Evolutionary conservation across 73 alveolate species (phyloP).

Genomic region (Paramecium caudatum): DNA sequence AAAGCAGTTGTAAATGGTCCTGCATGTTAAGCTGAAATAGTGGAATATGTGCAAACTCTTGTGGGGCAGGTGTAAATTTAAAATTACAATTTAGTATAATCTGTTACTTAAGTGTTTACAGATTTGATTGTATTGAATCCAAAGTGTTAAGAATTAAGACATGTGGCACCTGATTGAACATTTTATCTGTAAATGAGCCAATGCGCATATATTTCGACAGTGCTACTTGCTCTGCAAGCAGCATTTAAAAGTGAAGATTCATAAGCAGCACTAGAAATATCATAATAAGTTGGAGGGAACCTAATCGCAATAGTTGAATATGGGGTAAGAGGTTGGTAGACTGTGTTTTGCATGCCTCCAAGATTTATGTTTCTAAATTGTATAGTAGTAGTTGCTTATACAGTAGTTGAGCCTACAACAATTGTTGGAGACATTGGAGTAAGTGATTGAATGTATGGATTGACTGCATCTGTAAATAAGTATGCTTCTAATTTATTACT

Average conservation of each 20-base stretch:
- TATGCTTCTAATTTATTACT: slow-evolving; percentile 45
- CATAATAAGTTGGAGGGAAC: slow-evolving; percentile 29
- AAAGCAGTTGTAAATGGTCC: not conserved
- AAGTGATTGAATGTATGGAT: not conserved
- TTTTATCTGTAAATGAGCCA: not conserved
- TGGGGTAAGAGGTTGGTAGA: not conserved
- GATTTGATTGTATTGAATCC: not conserved
- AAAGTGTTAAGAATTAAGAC: not conserved
- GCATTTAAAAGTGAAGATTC: not conserved
- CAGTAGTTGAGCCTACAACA: not conserved
- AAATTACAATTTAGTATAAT: not conserved
- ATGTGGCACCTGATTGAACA: not conserved
- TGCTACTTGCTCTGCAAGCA: not conserved
- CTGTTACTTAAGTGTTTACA: not conserved
- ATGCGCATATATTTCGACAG: not conserved
- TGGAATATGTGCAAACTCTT: not conserved
- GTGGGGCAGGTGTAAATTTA: not conserved
- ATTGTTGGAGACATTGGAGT: slow-evolving; percentile 10
- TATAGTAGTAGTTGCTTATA: not conserved
- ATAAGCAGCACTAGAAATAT: not conserved
- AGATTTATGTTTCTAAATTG: slow-evolving; percentile 3
- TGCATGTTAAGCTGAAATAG: not conserved
- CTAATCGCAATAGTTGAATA: not conserved
- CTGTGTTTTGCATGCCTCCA: no score
- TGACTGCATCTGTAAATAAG: slow-evolving; percentile 13